Evolutionary conservation across 2,329 filamentous ascomycete genomes (phyloP), one percentile per base, ranked within the genome.

Genomic region (Tolypocladium capitatum): DNA sequence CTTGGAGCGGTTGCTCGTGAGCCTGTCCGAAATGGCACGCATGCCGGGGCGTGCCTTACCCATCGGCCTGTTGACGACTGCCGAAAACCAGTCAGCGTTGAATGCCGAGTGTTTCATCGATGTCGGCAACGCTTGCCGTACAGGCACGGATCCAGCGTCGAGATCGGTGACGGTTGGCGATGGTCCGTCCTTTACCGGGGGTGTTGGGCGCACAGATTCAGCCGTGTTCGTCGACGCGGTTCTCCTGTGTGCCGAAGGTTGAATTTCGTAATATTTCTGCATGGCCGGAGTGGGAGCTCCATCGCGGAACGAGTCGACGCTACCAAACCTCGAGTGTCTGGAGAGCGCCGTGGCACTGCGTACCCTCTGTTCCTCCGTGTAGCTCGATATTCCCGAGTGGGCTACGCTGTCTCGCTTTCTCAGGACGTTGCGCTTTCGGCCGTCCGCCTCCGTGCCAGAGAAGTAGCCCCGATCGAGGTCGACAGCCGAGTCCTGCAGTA

Each of bases 401-500:
- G 66, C 69, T 43, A 49, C 65, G 52, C 78, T 82, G 50, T 81
- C 78, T 49, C 86, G 82, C 68, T 92, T 94, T 64, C 86, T 87
- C 53, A 96, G 70, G 43, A 92, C 73, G 60, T 88, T 94, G 42
- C 86, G 78, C 56, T 78, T 81, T 49, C 84, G 80, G 40, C 78
- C 78, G 53, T 96, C 89, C 11, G 81, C 72, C 58, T 97, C 91
- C 16, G 84, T 85, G 3, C 90, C 88, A 8, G 91, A 96, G 60
- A 96, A 95, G 64, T 97, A 97, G 24, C 90, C 91, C 33, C 88
- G 79, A 58, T 97, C 92, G 16, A 87, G 64, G 51, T 94, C 86
- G 24, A 71, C 64, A 16, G 68, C 67, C 9, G 71, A 71, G 50
- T 78, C 74, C 52, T 70, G 70, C 14, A 48, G 33, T 8, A 67